Evolutionary conservation across 345 rosid species (phyloP), one percentile per base, ranked within the genome.

Genomic region (Pugionium dolabratum): DNA sequence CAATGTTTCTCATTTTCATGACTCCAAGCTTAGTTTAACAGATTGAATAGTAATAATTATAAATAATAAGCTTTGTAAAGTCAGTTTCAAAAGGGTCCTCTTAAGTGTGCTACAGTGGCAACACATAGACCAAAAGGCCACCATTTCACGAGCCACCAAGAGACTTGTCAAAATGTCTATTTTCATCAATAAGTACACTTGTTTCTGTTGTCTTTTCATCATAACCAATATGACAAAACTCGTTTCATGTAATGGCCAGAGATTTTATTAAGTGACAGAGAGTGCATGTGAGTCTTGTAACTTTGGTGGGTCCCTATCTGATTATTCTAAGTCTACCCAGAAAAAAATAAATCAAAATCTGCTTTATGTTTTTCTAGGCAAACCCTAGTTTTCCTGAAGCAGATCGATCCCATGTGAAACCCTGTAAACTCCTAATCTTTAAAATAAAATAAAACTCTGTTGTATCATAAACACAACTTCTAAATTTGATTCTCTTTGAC

Each of bases 191-290:
- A 64, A 64, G 34, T 59, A 56, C 75, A 57, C 60, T 64, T 50
- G 71, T 72, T 64, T 72, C 54, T 41, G 70, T 72, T 72, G 71
- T 72, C 71, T 32, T 41, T 64, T 57, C 70, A 57, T 49, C 34
- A 57, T 18, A 18, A 42, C 70, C 60, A 49, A 34, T 64, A 64
- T 60, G 66, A 50, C 69, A 66, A 57, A 58, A 30, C 47, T 59
- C 27, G 66, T 72, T 50, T 57, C 64, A 52, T 66, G 49, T 73
- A 60, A 73, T 66, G 76, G 72, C 71, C 71, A 72, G 71, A 64
- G 66, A 64, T 49, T 56, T 40, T 64, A 56, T 55, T 55, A 27
- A 32, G 40, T 33, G 70, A 71, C 53, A 56, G 70, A 65, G 66
- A 51, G 48, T 2, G 26, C 72, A 73, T 73, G 76, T 73, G 71